phyloP scores from a whole-genome alignment of 2,329 filamentous ascomycete genomes.

The Penicillium sp. region DNA sequence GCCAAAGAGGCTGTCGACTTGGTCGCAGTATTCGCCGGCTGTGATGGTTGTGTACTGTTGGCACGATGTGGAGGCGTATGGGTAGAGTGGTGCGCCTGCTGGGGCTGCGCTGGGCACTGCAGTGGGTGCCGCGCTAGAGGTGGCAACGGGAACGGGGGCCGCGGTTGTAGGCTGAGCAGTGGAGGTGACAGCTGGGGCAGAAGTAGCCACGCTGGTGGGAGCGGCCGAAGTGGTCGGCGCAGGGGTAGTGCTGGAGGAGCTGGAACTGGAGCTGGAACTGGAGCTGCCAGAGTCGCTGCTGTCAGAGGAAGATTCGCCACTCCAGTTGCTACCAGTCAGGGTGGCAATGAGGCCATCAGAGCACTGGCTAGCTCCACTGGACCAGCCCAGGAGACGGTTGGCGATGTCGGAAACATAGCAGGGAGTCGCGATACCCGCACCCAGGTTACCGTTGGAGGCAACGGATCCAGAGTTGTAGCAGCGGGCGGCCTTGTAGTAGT shows the following conservation, averaged over 20 bases:
- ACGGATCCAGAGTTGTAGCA: conserved; percentile 42
- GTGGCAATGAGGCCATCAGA: conserved; percentile 11
- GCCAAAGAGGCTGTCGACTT: conserved; percentile 17
- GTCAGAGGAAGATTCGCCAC: conserved; percentile 4
- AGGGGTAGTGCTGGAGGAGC: conserved; percentile 3
- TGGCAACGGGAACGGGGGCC: conserved; percentile 12
- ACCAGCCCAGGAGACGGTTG: conserved; percentile 28
- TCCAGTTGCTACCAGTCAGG: conserved; percentile 10
- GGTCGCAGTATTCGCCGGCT: conserved; percentile 25
- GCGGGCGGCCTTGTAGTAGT: conserved; percentile 35
- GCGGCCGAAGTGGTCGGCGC: conserved; percentile 3
- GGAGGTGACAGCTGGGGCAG: not conserved
- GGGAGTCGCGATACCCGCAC: conserved; percentile 23
- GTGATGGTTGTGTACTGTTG: conserved; percentile 20
- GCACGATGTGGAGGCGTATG: conserved; percentile 20
- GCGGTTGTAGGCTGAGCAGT: not conserved
- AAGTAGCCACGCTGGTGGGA: conserved; percentile 3
- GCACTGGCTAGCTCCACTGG: conserved; percentile 18
- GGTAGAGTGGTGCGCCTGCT: conserved; percentile 15
- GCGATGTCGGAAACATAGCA: conserved; percentile 28
- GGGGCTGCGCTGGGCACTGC: not conserved
- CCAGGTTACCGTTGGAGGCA: conserved; percentile 29
- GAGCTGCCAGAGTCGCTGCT: conserved; percentile 10
- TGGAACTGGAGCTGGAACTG: conserved; percentile 4
- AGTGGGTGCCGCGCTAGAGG: conserved; percentile 9